Percentiles rank a stretch among this genome's conserved stretches.
Evolutionary conservation across 1,284 basidiomycete species (phyloP).

Genomic region (Irpex sp.): DNA sequence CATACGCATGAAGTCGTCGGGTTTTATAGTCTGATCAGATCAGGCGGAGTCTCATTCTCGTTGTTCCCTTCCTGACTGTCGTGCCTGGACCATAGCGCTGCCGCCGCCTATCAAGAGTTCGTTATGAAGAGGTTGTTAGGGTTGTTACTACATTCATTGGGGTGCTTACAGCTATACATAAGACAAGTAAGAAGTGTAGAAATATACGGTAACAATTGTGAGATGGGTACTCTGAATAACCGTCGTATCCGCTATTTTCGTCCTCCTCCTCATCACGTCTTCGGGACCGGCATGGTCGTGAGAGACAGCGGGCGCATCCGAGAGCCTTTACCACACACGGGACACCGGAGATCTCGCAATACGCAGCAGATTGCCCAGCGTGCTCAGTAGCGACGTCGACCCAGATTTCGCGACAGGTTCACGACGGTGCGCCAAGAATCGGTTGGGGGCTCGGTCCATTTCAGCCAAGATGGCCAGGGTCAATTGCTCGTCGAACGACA

Average conservation of each 20-base stretch:
- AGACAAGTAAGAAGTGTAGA: not conserved
- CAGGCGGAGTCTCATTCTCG: slow-evolving; percentile 14
- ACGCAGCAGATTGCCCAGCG: slow-evolving; percentile 3
- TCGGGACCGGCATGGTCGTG: not conserved
- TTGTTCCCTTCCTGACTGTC: not conserved
- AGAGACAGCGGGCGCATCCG: not conserved
- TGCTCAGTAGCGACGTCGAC: not conserved
- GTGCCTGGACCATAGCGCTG: slow-evolving; percentile 4
- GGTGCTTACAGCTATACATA: not conserved
- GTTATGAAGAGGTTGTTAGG: not conserved
- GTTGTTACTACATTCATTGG: not conserved
- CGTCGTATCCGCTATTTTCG: not conserved
- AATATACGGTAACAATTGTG: too few relatives aligned
- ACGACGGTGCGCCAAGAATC: not conserved
- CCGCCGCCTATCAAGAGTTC: not conserved
- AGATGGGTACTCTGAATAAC: not conserved
- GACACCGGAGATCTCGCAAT: not conserved
- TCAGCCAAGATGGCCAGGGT: slow-evolving; percentile 11
- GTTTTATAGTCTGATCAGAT: slow-evolving; percentile 11
- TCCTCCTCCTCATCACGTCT: not conserved
- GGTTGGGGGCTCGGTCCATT: slow-evolving; percentile 4
- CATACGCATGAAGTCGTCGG: slow-evolving; percentile 1
- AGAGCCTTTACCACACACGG: not conserved
- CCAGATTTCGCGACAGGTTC: not conserved
- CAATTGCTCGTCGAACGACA: slow-evolving; percentile 6